These are phyloP conservation scores for Elsinoe arachidis DNA, from an alignment of 2,329 filamentous ascomycete genomes.

Conservation along the genomic window DNA sequence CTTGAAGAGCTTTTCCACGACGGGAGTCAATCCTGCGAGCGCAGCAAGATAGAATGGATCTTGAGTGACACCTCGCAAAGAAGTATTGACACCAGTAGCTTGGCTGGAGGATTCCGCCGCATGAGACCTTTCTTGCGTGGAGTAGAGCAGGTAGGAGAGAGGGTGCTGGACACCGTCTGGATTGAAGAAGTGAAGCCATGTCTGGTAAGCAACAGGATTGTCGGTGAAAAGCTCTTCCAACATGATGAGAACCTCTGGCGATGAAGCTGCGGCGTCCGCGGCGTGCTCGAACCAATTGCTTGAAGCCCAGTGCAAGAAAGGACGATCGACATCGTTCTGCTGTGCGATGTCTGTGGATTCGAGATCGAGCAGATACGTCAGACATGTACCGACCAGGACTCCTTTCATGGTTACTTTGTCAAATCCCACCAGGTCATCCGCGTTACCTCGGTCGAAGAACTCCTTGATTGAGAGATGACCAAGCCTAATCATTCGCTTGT, in stretches of 20 bases:
- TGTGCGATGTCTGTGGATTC: neutral
- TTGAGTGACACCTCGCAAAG: neutral
- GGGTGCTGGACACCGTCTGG: conserved; percentile 15
- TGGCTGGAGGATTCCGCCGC: neutral
- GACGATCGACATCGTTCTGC: neutral
- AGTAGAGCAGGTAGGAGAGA: neutral
- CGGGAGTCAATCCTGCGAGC: conserved; percentile 13
- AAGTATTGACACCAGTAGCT: conserved; percentile 10
- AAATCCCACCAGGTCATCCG: neutral
- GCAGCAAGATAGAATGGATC: conserved; percentile 11
- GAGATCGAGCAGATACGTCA: neutral
- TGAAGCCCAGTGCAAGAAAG: neutral
- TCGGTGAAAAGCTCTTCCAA: neutral
- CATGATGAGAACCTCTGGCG: neutral
- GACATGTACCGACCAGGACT: conserved; percentile 10
- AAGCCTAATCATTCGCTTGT: neutral
- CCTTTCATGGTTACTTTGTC: neutral
- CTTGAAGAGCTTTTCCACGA: neutral
- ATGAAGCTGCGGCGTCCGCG: neutral
- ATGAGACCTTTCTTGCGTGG: neutral
- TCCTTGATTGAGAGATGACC: neutral
- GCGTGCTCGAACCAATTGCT: conserved; percentile 15
- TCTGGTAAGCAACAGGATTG: neutral
- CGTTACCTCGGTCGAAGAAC: neutral
- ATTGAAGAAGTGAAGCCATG: conserved; percentile 15